A percentile compares a stretch with the other conserved stretches of the same genome.
Evolutionary conservation across 225 moss, liverwort and hornwort species (phyloP).

Genomic region (Physcomitrellopsis africana): DNA sequence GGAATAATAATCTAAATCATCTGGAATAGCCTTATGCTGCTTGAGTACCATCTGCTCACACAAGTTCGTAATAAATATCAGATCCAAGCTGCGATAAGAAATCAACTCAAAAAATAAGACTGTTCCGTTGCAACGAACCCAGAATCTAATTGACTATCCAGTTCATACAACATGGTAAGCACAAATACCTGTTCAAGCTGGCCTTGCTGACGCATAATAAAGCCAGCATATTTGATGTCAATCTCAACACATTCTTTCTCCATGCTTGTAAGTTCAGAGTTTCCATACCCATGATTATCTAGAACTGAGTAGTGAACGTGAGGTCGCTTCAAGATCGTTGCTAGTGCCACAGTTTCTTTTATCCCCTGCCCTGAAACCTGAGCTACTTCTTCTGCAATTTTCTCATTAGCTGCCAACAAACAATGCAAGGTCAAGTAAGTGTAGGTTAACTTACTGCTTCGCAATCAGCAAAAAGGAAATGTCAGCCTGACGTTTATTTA

Average conservation of each 20-base stretch:
- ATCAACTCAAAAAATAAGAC: background rate
- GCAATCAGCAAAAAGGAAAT: slow-evolving; percentile 9
- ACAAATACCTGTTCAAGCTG: slow-evolving; percentile 79
- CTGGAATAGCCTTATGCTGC: slow-evolving; percentile 73
- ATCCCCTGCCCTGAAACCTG: slow-evolving; percentile 78
- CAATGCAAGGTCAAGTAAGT: slow-evolving; percentile 19
- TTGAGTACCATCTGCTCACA: slow-evolving; percentile 76
- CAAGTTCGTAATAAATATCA: slow-evolving; percentile 22
- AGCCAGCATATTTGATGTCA: slow-evolving; percentile 92
- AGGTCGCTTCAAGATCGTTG: slow-evolving; percentile 75
- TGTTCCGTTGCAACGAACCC: background rate
- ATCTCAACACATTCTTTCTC: slow-evolving; percentile 95
- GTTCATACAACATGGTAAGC: slow-evolving; percentile 8
- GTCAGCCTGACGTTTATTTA: background rate
- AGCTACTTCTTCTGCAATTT: slow-evolving; percentile 68
- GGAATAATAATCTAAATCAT: slow-evolving; percentile 60
- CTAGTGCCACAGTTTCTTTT: slow-evolving; percentile 68
- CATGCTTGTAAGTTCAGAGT: slow-evolving; percentile 51
- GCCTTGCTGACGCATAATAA: slow-evolving; percentile 80
- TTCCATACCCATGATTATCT: slow-evolving; percentile 74
- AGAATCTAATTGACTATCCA: background rate
- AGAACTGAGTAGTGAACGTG: slow-evolving; percentile 84
- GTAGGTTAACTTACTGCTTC: slow-evolving; percentile 13
- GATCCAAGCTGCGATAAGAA: background rate
- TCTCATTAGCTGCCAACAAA: slow-evolving; percentile 55